Evolutionary conservation across 345 rosid species (phyloP), one percentile per base, ranked within the genome.

Genomic region (Corchorus capsularis): DNA sequence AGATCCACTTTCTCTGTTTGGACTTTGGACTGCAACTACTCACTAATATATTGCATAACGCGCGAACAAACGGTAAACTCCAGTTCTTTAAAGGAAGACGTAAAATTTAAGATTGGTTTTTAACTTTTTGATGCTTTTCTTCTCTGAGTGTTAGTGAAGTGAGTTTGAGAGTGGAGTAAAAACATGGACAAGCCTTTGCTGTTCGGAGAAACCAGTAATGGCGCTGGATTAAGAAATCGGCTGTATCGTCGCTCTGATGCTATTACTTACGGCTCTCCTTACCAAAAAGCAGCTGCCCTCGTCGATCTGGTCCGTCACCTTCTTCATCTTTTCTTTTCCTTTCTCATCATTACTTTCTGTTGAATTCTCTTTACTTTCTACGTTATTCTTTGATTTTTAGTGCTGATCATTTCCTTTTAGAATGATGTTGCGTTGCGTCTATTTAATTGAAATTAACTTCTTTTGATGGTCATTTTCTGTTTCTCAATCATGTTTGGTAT

Each of bases 241-340:
- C 61, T 78, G 3, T 72, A 52, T 57, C 94, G 93, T 76, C 91
- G 89, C 52, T 86, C 92, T 63, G 88, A 89, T 60, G 99, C 99
- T 43, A 89, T 96, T 78, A 74, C 98, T 4, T 79, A 81, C 65
- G 99, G 98, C 77, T 87, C 97, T 63, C 78, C 83, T 66, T 92
- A 75, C 74, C 96, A 96, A 84, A 89, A 87, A 75, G 99, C 98
- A n/a, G 99, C 99, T 63, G 98, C 99, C 5, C 93, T 96, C 62
- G 98, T 93, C 79, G 99, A 96, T 89, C 94, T 96, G 89, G 99
- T 95, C 27, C 68, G 99, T 95, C 27, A 67, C 66, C 74, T 35
- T 49, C 2, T 27, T 6, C 67, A 65, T 71, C 68, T 43, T 14
- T 37, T 11, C 53, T 0, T 39, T 39, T 39, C 43, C 43, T 39